phyloP scores from a whole-genome alignment of 2,329 filamentous ascomycete species.

The Zasmidium angulare region DNA sequence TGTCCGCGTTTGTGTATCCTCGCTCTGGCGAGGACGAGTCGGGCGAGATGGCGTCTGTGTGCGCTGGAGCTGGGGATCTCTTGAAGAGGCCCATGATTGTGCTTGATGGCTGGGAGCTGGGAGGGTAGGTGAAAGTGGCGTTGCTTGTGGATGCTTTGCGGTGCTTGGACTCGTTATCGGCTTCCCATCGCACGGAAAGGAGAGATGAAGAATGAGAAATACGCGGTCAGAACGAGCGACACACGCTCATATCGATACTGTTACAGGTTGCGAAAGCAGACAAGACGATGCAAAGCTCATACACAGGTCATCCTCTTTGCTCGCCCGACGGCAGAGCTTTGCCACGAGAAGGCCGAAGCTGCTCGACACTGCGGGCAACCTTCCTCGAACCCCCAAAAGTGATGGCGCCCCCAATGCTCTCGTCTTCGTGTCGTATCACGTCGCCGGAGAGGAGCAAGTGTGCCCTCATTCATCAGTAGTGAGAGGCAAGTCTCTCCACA shows the following conservation, averaged over 20 bases:
- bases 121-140: too few species aligned
- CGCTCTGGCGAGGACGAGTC: conserved; percentile 5
- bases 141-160: background rate
- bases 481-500: conserved; percentile 4
- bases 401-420: background rate
- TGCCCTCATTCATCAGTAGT: too few species aligned
- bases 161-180: background rate
- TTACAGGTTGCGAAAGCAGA: background rate
- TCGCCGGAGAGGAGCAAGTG: background rate
- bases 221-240: background rate
- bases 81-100: conserved; percentile 23
- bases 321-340: conserved; percentile 2
- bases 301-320: background rate
- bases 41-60: conserved; percentile 16
- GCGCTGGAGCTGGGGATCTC: conserved; percentile 2
- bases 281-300: background rate
- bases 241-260: background rate
- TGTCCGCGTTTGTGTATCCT: conserved; percentile 7
- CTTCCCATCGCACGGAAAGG: background rate
- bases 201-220: background rate
- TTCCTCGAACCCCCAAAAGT: background rate
- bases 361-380: background rate
- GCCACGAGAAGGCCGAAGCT: conserved; percentile 8
- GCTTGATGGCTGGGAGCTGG: too few species aligned
- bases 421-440: background rate